Conservation (phyloP, 1,139 yeast genomes). For the Nadsonia commutata region DNA sequence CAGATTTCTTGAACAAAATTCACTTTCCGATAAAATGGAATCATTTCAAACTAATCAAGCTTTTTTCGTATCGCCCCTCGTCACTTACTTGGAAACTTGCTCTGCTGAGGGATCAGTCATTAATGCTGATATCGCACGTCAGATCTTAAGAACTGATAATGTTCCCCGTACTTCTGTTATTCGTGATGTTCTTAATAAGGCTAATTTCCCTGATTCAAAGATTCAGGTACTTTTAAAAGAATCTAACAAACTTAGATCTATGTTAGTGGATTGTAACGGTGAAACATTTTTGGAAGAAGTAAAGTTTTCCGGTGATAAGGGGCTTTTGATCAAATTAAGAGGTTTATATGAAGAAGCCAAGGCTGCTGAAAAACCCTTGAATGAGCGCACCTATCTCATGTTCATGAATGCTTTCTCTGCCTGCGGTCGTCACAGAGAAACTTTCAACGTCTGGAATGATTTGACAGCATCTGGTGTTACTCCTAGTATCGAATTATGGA, state of each 20-base stretch:
- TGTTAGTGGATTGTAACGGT: not conserved
- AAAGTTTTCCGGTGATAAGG: not conserved
- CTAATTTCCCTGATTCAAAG: not conserved
- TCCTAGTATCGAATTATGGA: not conserved
- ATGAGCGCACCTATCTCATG: not conserved
- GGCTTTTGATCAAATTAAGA: not conserved
- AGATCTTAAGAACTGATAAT: not conserved
- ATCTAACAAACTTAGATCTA: not conserved
- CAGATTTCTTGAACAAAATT: not conserved
- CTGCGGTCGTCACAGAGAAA: not conserved
- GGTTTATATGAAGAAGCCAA: not conserved
- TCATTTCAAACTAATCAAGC: not conserved
- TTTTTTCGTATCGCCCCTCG: not conserved
- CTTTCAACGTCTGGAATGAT: not conserved
- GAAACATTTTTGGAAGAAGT: not conserved
- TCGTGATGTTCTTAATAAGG: not conserved
- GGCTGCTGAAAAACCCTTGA: not conserved
- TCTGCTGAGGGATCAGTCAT: not conserved
- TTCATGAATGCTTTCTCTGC: not conserved
- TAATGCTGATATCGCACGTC: not conserved
- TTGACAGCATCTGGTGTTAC: not conserved
- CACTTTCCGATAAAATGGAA: not conserved
- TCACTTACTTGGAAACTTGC: not conserved
- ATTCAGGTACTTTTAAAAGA: not conserved
- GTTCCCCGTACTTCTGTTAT: not conserved